These are phyloP conservation scores for Colletotrichum sublineola DNA, from an alignment of 2,329 filamentous ascomycete genomes.

Conservation along the genomic window DNA sequence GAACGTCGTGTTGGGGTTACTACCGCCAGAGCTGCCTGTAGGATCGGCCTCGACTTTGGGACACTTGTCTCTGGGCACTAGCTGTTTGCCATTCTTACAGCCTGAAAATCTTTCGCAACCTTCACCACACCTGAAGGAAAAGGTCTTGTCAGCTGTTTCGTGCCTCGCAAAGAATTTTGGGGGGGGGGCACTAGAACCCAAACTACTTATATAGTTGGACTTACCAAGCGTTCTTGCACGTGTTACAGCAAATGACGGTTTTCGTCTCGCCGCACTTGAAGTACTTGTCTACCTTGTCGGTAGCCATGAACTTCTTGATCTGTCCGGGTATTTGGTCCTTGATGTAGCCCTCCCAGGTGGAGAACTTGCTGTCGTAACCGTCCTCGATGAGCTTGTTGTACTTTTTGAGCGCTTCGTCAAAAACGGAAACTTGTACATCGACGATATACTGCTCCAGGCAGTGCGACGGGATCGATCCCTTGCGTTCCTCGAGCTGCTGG, in stretches of 20 bases:
- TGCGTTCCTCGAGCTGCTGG: slow-evolving; percentile 1
- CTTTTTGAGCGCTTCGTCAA: slow-evolving; percentile 26
- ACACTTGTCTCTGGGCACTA: slow-evolving; percentile 11
- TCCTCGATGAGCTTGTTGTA: slow-evolving; percentile 37
- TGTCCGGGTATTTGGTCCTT: slow-evolving; percentile 27
- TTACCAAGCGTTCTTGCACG: slow-evolving; percentile 6
- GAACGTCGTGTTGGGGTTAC: background rate
- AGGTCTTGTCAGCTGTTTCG: background rate
- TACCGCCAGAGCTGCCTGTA: slow-evolving; percentile 32
- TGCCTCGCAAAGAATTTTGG: background rate
- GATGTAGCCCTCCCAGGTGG: slow-evolving; percentile 27
- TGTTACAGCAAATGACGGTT: slow-evolving; percentile 25
- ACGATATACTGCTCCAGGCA: slow-evolving; percentile 26
- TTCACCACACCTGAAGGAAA: background rate
- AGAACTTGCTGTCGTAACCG: slow-evolving; percentile 43
- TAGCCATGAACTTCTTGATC: slow-evolving; percentile 38
- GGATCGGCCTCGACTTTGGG: slow-evolving; percentile 38
- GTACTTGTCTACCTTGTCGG: slow-evolving; percentile 34
- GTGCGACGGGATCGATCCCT: slow-evolving; percentile 2
- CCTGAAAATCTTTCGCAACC: background rate
- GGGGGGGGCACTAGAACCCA: no score
- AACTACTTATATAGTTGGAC: background rate
- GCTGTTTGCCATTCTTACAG: slow-evolving; percentile 21
- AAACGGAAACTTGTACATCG: slow-evolving; percentile 15
- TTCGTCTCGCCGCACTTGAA: slow-evolving; percentile 38